Evolutionary conservation across 2,329 filamentous ascomycete species (phyloP).

Genomic region (Colletotrichum orbiculare): DNA sequence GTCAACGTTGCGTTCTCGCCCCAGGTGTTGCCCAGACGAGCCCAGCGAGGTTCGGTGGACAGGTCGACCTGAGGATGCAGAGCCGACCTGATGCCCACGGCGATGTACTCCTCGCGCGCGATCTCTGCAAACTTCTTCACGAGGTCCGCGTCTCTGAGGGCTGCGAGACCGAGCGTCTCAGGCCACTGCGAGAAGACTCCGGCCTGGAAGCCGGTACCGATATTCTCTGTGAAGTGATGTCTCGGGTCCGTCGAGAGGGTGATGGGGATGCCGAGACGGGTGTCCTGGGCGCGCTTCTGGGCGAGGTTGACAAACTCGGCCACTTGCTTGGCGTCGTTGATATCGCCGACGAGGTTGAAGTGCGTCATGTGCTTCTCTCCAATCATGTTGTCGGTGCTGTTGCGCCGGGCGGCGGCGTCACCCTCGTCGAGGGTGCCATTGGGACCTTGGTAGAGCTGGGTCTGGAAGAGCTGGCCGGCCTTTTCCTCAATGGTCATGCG

Average conservation of each 20-base stretch:
- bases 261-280: slow-evolving; percentile 59
- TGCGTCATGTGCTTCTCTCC: slow-evolving; percentile 52
- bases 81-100: slow-evolving; percentile 55
- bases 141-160: slow-evolving; percentile 55
- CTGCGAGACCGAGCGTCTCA: slow-evolving; percentile 61
- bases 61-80: slow-evolving; percentile 64
- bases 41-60: slow-evolving; percentile 63
- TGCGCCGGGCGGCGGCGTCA: slow-evolving; percentile 26
- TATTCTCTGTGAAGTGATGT: slow-evolving; percentile 55
- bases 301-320: slow-evolving; percentile 55
- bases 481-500: slow-evolving; percentile 62
- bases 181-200: slow-evolving; percentile 63
- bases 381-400: slow-evolving; percentile 47
- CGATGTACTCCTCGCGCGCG: slow-evolving; percentile 58
- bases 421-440: slow-evolving; percentile 38
- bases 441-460: slow-evolving; percentile 43
- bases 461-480: slow-evolving; percentile 59
- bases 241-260: slow-evolving; percentile 60
- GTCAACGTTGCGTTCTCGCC: slow-evolving; percentile 60
- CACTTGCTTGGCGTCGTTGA: slow-evolving; percentile 48
- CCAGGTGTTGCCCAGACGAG: slow-evolving; percentile 56
- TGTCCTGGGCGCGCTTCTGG: slow-evolving; percentile 55
- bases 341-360: slow-evolving; percentile 58
- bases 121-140: slow-evolving; percentile 60
- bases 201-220: slow-evolving; percentile 55